Evolutionary conservation across 768 basidiomycete species (phyloP).

Genomic region (Panaeolus papilionaceus): DNA sequence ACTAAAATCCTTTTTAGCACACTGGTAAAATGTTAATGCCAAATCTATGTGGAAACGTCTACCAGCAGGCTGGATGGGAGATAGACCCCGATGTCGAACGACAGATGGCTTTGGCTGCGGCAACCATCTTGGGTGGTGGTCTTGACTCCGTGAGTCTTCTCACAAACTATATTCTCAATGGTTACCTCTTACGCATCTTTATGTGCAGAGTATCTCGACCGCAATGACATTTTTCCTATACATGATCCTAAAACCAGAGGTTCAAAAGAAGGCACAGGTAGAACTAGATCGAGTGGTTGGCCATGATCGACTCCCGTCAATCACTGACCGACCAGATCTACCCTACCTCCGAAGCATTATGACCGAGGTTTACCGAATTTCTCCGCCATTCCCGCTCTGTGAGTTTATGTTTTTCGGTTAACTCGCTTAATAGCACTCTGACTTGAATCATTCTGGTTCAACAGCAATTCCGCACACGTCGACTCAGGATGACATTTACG

Average conservation of each 20-base stretch:
- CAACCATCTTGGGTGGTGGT: conserved; percentile 49
- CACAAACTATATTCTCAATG: not conserved
- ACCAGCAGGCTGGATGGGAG: conserved; percentile 29
- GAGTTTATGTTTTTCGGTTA: not conserved
- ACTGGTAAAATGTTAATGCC: not conserved
- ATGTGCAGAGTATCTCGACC: conserved; percentile 23
- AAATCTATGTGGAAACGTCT: conserved; percentile 35
- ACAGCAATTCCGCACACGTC: conserved; percentile 27
- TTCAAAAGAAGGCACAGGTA: conserved; percentile 26
- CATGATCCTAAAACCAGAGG: conserved; percentile 25
- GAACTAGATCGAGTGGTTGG: conserved; percentile 22
- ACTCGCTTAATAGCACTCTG: not conserved
- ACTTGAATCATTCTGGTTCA: not conserved
- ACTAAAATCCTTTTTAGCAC: conserved; percentile 12
- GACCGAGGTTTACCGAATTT: conserved; percentile 1
- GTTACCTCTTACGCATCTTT: not conserved
- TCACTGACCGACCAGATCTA: conserved; percentile 11
- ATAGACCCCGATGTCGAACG: conserved; percentile 34
- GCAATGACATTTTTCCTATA: conserved; percentile 25
- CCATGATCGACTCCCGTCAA: not conserved
- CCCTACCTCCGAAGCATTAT: conserved; percentile 8
- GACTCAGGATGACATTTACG: conserved; percentile 29
- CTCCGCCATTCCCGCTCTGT: not conserved
- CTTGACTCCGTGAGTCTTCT: conserved; percentile 37
- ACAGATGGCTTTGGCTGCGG: conserved; percentile 44